Conservation (phyloP, 768 basidiomycete genomes). For the Panellus pusillus region DNA sequence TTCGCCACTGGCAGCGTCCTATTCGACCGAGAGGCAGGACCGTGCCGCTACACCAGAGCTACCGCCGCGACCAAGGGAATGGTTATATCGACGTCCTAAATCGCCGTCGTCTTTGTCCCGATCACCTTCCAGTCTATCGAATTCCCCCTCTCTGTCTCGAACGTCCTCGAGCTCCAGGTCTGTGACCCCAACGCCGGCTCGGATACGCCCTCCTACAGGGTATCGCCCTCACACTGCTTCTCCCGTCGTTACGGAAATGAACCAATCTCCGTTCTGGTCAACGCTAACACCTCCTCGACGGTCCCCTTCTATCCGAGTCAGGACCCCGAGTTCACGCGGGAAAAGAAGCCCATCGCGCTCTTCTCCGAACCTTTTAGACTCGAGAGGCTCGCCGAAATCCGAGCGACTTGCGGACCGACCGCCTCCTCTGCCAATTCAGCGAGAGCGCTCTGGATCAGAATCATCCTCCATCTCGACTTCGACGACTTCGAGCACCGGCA, state of each 20-base stretch:
- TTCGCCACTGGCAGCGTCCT: constrained; percentile 14
- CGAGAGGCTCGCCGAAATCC: constrained; percentile 10
- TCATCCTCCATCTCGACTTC: constrained; percentile 18
- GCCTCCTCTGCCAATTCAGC: constrained; percentile 9
- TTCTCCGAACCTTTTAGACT: constrained; percentile 21
- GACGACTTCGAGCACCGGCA: constrained; percentile 19
- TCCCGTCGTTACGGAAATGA: constrained; percentile 19
- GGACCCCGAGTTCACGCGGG: constrained; percentile 10
- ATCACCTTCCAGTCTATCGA: constrained; percentile 20
- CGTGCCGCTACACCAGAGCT: constrained; percentile 24
- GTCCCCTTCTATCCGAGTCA: constrained; percentile 13
- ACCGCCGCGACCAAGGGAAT: constrained; percentile 35
- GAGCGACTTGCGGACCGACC: constrained; percentile 1
- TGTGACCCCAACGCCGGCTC: constrained; percentile 25
- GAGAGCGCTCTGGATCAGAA: constrained; percentile 21
- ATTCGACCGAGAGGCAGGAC: constrained; percentile 19
- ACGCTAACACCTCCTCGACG: constrained; percentile 17
- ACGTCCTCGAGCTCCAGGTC: constrained; percentile 24
- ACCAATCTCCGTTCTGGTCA: constrained; percentile 20
- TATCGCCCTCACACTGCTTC: constrained; percentile 27
- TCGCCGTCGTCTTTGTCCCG: constrained; percentile 27
- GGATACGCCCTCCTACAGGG: constrained; percentile 30
- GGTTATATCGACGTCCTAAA: constrained; percentile 49
- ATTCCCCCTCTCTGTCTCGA: constrained; percentile 18
- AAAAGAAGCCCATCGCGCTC: constrained; percentile 19